A percentile compares a stretch with the other conserved stretches of the same genome.
These are phyloP conservation scores for Viola pubescens DNA, from an alignment of 441 rosid genomes.

Conservation along the genomic window DNA sequence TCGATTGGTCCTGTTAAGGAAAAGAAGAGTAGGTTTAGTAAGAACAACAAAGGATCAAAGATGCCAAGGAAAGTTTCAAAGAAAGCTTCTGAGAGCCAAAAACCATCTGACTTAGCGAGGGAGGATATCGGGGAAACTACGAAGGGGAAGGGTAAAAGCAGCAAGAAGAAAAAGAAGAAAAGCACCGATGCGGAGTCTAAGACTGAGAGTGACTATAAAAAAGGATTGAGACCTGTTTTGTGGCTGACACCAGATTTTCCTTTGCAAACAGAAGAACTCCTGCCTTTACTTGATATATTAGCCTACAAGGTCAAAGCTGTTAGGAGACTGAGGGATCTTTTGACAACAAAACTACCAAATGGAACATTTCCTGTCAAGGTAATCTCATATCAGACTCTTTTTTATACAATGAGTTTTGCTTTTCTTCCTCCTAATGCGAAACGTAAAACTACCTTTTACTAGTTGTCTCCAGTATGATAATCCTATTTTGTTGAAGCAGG, in stretches of 20 bases:
- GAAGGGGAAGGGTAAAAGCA: constrained; percentile 66
- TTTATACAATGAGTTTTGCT: not conserved
- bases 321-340: constrained; percentile 93
- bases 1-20: constrained; percentile 56
- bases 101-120: constrained; percentile 43
- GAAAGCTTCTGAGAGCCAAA: constrained; percentile 49
- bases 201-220: constrained; percentile 87
- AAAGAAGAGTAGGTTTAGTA: constrained; percentile 92
- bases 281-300: constrained; percentile 91
- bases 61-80: constrained; percentile 65
- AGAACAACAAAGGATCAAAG: constrained; percentile 82
- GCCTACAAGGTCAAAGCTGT: constrained; percentile 97
- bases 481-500: constrained; percentile 31
- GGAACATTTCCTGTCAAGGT: constrained; percentile 99
- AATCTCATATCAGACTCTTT: constrained; percentile 12
- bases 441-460: no score
- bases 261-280: constrained; percentile 75
- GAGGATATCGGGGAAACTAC: constrained; percentile 52
- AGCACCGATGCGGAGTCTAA: constrained; percentile 45
- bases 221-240: constrained; percentile 90
- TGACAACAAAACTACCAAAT: constrained; percentile 85
- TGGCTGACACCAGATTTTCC: constrained; percentile 97
- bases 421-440: no score
- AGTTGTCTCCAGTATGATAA: no score
- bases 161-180: constrained; percentile 79